Percentiles rank a stretch among this genome's conserved stretches.
Conservation (phyloP, 306 rosid species). For the Geum urbanum region DNA sequence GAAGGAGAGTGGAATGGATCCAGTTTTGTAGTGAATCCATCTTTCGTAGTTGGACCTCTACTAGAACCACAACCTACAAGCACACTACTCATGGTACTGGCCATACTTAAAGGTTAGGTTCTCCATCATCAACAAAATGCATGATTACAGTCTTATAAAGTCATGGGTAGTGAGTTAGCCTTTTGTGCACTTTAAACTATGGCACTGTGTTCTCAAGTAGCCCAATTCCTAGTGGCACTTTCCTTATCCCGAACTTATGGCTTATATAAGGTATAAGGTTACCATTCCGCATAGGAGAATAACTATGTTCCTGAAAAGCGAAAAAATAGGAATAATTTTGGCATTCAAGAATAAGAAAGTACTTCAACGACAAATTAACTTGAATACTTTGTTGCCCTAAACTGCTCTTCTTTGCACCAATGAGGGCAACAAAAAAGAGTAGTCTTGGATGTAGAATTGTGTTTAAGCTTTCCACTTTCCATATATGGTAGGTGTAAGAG, state of each 20-base stretch:
- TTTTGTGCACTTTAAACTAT: not conserved
- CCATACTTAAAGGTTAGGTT: slow-evolving; percentile 46
- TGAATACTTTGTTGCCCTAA: not conserved
- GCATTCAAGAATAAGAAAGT: not conserved
- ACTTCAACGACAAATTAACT: not conserved
- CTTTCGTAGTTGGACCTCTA: slow-evolving; percentile 73
- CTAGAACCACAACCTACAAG: slow-evolving; percentile 82
- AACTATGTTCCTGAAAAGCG: not conserved
- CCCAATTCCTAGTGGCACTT: not conserved
- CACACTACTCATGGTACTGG: slow-evolving; percentile 46
- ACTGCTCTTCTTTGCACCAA: not conserved
- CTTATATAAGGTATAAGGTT: not conserved
- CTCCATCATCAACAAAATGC: not conserved
- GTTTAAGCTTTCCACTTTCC: not conserved
- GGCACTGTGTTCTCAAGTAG: not conserved
- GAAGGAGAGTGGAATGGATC: slow-evolving; percentile 50
- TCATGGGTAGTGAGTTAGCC: not conserved
- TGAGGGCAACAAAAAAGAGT: not conserved
- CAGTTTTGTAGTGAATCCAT: slow-evolving; percentile 75
- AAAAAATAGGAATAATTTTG: not conserved
- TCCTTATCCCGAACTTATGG: not conserved
- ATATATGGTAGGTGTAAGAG: slow-evolving; percentile 38
- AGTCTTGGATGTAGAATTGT: not conserved
- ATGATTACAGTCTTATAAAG: not conserved
- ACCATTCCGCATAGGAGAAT: not conserved